Conservation (phyloP, 169 alveolate species). For the Besnoitia besnoiti region DNA sequence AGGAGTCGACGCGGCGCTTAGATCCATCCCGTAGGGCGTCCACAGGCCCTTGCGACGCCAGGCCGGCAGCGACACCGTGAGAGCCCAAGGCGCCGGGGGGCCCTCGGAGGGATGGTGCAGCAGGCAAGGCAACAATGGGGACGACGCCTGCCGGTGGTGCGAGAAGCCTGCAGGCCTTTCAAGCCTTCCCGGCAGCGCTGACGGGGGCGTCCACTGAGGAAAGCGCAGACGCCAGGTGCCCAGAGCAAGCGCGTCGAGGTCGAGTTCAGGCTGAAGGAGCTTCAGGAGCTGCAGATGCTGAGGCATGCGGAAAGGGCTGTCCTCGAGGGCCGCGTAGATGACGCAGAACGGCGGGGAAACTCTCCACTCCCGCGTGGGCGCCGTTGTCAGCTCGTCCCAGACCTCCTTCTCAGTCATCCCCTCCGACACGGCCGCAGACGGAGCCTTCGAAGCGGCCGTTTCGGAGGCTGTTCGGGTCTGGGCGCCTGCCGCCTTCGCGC, state of each 20-base stretch:
- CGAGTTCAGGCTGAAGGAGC: constrained; percentile 52
- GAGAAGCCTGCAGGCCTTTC: not conserved
- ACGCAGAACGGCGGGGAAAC: constrained; percentile 47
- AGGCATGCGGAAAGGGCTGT: not conserved
- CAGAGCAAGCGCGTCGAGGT: constrained; percentile 23
- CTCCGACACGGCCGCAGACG: not conserved
- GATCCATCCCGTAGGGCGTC: constrained; percentile 38
- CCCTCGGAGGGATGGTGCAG: constrained; percentile 62
- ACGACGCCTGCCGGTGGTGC: not conserved
- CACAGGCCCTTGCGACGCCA: constrained; percentile 30
- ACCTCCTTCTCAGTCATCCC: not conserved
- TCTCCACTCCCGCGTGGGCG: not conserved
- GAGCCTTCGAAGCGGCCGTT: too few relatives aligned
- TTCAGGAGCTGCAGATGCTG: not conserved
- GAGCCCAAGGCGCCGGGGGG: constrained; percentile 35
- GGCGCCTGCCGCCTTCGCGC: too few relatives aligned
- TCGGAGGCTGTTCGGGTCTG: too few relatives aligned
- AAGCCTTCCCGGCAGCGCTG: not conserved
- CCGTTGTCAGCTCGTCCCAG: not conserved
- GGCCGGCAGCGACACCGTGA: constrained; percentile 12
- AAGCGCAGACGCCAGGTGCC: not conserved
- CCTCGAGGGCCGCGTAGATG: constrained; percentile 6
- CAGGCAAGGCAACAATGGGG: constrained; percentile 24
- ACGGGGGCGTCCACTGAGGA: constrained; percentile 1
- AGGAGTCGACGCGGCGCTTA: not conserved